Conservation (phyloP, 805 yeast genomes). For the Saturnispora gosingensis region DNA sequence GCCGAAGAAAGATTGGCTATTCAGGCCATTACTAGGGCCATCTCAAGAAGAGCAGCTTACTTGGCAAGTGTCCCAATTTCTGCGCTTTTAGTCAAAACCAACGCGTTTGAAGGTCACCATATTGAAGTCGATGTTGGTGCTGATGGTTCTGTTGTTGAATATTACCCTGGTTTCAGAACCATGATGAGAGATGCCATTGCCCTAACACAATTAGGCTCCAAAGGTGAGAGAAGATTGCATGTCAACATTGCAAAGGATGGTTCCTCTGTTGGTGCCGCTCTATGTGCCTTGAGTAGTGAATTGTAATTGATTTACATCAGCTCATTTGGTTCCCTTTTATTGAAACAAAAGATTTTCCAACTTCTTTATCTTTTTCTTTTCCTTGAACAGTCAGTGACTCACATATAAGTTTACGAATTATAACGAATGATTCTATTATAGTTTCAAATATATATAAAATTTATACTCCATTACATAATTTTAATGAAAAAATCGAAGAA, state of each 20-base stretch:
- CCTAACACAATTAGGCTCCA: constrained; percentile 59
- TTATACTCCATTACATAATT: neutral
- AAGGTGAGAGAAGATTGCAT: constrained; percentile 65
- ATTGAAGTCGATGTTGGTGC: constrained; percentile 83
- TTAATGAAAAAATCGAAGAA: neutral
- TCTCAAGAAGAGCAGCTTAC: constrained; percentile 83
- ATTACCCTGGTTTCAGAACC: constrained; percentile 82
- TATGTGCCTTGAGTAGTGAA: constrained; percentile 52
- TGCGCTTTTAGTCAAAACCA: constrained; percentile 61
- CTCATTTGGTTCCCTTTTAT: neutral
- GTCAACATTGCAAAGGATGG: constrained; percentile 88
- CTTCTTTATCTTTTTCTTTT: neutral
- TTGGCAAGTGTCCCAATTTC: constrained; percentile 85
- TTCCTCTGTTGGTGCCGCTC: constrained; percentile 94
- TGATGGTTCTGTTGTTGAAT: constrained; percentile 91
- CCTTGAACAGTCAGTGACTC: neutral
- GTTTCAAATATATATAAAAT: neutral
- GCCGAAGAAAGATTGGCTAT: constrained; percentile 64
- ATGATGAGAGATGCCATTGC: constrained; percentile 73
- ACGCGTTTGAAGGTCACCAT: constrained; percentile 57
- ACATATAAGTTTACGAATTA: neutral
- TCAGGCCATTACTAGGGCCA: constrained; percentile 65
- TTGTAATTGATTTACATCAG: neutral
- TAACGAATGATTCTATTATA: neutral
- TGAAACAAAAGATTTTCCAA: neutral